Evolutionary conservation across 768 basidiomycete species (phyloP).

Genomic region (Cyclocybe cylindracea): DNA sequence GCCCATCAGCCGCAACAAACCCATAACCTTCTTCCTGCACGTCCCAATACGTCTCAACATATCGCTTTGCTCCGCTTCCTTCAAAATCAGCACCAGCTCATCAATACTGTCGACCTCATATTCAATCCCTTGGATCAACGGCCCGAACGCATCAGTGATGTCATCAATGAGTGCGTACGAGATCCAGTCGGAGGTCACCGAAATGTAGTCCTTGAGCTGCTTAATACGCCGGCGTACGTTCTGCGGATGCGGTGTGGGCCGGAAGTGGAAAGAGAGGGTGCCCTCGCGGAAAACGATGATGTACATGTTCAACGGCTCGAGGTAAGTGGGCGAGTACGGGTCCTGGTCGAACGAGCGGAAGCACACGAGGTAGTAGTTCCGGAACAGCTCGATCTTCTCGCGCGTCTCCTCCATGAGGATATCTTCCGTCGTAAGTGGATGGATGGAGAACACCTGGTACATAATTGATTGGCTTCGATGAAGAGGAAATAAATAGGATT

Average conservation of each 20-base stretch:
- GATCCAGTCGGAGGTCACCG: conserved; percentile 99
- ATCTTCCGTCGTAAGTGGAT: conserved; percentile 98
- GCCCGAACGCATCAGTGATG: conserved; percentile 98
- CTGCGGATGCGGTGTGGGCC: conserved; percentile 95
- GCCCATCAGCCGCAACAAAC: conserved; percentile 92
- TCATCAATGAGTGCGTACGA: conserved; percentile 99
- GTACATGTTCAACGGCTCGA: conserved; percentile 99
- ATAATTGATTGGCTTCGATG: not conserved
- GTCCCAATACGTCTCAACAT: conserved; percentile 98
- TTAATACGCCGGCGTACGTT: conserved; percentile 98
- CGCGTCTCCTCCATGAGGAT: conserved; percentile 99
- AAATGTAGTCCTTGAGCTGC: conserved; percentile 98
- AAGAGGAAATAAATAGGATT: conserved; percentile 1
- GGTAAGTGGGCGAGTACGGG: conserved; percentile 92
- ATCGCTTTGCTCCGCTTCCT: conserved; percentile 95
- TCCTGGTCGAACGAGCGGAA: conserved; percentile 99
- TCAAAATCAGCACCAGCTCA: conserved; percentile 94
- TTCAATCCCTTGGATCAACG: conserved; percentile 97
- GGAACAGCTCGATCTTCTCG: conserved; percentile 99
- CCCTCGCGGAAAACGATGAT: conserved; percentile 99
- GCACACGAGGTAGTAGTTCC: conserved; percentile 98
- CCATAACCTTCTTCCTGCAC: conserved; percentile 99
- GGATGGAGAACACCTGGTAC: conserved; percentile 88
- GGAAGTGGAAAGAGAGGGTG: conserved; percentile 94
- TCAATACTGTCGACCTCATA: conserved; percentile 99